phyloP scores from a whole-genome alignment of 1,284 basidiomycete species.

The Sphaerobolus stellatus region DNA sequence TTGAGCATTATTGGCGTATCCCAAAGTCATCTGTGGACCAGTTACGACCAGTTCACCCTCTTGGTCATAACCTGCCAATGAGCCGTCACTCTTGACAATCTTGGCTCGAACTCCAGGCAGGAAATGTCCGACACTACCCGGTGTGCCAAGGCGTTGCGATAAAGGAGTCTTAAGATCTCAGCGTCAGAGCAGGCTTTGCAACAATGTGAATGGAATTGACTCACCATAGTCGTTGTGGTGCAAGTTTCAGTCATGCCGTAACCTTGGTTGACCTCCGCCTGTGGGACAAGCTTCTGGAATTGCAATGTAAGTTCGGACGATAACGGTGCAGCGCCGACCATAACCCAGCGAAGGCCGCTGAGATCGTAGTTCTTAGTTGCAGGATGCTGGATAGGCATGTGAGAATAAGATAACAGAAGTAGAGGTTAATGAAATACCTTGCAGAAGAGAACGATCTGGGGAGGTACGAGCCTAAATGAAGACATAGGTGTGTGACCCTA shows the following conservation, averaged over 20 bases:
- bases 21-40: conserved; percentile 56
- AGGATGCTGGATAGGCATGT: conserved; percentile 49
- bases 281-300: conserved; percentile 54
- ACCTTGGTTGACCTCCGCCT: conserved; percentile 61
- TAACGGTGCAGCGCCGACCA: conserved; percentile 75
- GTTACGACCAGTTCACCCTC: conserved; percentile 64
- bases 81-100: conserved; percentile 61
- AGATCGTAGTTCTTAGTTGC: conserved; percentile 67
- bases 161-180: conserved; percentile 41
- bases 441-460: conserved; percentile 56
- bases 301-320: conserved; percentile 61
- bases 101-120: conserved; percentile 53
- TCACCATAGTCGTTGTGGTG: conserved; percentile 41
- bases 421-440: conserved; percentile 44
- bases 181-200: too few relatives aligned
- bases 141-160: conserved; percentile 46
- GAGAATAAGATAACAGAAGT: conserved; percentile 6
- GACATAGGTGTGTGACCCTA: conserved; percentile 20
- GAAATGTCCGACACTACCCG: conserved; percentile 58
- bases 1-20: conserved; percentile 52
- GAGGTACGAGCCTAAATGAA: conserved; percentile 60
- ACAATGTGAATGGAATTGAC: neutral
- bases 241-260: conserved; percentile 61
- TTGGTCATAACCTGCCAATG: conserved; percentile 58
- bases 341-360: conserved; percentile 54